Conservation (phyloP, 495 filamentous ascomycete genomes). For the Aspergillus indologenus region DNA sequence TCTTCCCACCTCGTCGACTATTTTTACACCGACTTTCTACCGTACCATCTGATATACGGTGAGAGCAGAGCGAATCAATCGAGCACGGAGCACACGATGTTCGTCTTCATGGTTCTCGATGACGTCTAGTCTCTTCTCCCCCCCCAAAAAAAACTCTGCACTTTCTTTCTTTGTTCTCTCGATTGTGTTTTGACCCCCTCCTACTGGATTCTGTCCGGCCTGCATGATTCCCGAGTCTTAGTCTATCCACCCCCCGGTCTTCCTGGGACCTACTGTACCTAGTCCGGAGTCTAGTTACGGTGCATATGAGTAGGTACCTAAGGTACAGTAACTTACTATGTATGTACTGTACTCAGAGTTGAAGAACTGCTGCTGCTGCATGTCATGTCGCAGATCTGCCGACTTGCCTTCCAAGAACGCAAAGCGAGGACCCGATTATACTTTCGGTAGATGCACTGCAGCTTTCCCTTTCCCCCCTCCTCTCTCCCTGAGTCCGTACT, state of each 20-base stretch:
- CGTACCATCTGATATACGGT: background rate
- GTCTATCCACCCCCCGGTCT: too few species aligned
- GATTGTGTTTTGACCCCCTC: too few species aligned
- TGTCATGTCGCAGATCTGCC: background rate
- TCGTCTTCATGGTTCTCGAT: background rate
- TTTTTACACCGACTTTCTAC: background rate
- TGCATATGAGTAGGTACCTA: too few species aligned
- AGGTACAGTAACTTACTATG: too few species aligned
- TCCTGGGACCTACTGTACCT: too few species aligned
- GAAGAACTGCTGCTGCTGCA: background rate
- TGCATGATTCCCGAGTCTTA: too few species aligned
- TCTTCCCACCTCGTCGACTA: background rate
- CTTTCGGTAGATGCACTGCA: background rate
- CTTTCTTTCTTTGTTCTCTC: too few species aligned
- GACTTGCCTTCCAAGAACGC: background rate
- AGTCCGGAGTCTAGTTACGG: too few species aligned
- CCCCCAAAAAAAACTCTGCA: too few species aligned
- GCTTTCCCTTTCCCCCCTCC: background rate
- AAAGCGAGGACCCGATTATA: background rate
- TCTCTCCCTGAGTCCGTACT: background rate
- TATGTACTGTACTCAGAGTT: too few species aligned
- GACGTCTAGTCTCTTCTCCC: background rate
- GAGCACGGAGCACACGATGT: background rate
- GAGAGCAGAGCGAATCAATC: background rate
- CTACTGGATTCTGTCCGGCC: too few species aligned